These are phyloP conservation scores for Fusarium ramigenum DNA, from an alignment of 2,329 filamentous ascomycete species.

Conservation along the genomic window DNA sequence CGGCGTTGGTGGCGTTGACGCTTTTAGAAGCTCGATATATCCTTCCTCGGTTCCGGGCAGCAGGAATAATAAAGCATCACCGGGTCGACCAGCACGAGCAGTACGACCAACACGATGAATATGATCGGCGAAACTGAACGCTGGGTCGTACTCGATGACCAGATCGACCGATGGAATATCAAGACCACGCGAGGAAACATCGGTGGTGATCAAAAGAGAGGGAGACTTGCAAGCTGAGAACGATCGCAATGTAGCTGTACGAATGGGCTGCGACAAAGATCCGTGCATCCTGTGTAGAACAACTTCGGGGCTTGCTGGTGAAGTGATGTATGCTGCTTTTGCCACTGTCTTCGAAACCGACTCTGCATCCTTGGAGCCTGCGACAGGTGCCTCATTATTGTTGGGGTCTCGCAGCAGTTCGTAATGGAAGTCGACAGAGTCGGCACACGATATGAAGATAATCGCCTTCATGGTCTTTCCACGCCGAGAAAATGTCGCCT, in stretches of 20 bases:
- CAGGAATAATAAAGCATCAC: slow-evolving; percentile 88
- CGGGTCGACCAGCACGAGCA: slow-evolving; percentile 88
- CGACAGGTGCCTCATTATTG: slow-evolving; percentile 40
- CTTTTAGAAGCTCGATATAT: slow-evolving; percentile 78
- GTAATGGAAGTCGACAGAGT: slow-evolving; percentile 97
- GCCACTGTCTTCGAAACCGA: slow-evolving; percentile 69
- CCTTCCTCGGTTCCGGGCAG: slow-evolving; percentile 91
- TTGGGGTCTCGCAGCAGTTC: slow-evolving; percentile 72
- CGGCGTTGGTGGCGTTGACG: slow-evolving; percentile 58
- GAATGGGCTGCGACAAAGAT: slow-evolving; percentile 85
- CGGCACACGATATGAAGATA: slow-evolving; percentile 95
- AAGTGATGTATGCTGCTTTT: slow-evolving; percentile 76
- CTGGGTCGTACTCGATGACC: slow-evolving; percentile 95
- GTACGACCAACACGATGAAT: slow-evolving; percentile 95
- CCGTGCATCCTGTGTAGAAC: slow-evolving; percentile 88
- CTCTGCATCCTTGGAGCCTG: slow-evolving; percentile 47
- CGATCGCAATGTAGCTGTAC: slow-evolving; percentile 84
- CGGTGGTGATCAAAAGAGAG: slow-evolving; percentile 88
- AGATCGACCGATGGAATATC: slow-evolving; percentile 95
- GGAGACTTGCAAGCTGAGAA: slow-evolving; percentile 80
- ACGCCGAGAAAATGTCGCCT: slow-evolving; percentile 85
- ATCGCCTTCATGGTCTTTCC: slow-evolving; percentile 97
- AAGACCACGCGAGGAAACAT: slow-evolving; percentile 93
- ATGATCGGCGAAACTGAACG: slow-evolving; percentile 93
- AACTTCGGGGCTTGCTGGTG: slow-evolving; percentile 76